phyloP scores from a whole-genome alignment of 805 yeast species.

The Kodamaea neixiangensis region DNA sequence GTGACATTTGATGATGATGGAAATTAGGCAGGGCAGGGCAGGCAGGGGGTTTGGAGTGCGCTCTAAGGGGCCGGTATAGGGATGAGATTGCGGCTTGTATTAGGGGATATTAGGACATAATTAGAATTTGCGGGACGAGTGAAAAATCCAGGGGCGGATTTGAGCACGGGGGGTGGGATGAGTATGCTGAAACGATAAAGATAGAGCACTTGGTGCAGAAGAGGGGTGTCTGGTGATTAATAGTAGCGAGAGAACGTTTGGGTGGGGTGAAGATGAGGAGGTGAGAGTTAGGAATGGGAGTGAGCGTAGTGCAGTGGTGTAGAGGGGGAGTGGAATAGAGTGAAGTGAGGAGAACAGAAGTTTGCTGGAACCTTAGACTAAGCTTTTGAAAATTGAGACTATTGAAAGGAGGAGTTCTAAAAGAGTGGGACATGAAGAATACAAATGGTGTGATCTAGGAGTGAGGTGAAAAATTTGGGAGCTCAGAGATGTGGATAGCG shows the following conservation, averaged over 20 bases:
- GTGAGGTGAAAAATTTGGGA: no score
- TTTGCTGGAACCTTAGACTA: no score
- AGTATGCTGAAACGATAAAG: background rate
- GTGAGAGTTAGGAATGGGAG: background rate
- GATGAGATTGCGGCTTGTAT: no score
- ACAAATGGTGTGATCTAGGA: no score
- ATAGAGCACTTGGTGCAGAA: background rate
- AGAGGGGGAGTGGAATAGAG: background rate
- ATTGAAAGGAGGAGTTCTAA: no score
- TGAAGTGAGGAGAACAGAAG: background rate
- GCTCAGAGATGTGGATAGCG: no score
- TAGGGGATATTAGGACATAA: background rate
- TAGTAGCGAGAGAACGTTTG: background rate
- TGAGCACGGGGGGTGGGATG: background rate
- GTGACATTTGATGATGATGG: background rate
- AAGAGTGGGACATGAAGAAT: no score
- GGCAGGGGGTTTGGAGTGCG: background rate
- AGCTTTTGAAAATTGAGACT: no score
- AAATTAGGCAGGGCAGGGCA: background rate
- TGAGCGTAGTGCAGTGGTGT: background rate
- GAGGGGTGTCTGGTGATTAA: background rate
- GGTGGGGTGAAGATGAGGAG: slow-evolving; percentile 6
- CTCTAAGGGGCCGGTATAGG: no score
- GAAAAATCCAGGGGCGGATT: background rate
- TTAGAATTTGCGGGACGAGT: no score